These are phyloP conservation scores for Salvia sclarea DNA, from an alignment of 305 asterid species.

Conservation along the genomic window DNA sequence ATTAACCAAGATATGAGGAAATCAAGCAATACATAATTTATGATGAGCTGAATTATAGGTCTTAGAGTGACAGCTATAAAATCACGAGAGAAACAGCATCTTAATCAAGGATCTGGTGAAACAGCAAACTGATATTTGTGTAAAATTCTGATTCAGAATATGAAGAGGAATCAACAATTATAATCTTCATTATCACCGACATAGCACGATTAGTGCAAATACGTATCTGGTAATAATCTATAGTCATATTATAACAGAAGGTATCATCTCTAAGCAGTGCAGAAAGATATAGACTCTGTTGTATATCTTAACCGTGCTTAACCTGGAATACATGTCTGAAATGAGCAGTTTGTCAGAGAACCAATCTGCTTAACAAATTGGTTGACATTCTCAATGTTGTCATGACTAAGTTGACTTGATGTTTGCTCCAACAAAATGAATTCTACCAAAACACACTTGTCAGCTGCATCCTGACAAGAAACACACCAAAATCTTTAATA, in stretches of 20 bases:
- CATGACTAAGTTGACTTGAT: constrained; percentile 56
- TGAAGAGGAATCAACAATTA: neutral
- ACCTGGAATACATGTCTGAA: constrained; percentile 72
- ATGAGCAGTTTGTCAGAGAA: constrained; percentile 71
- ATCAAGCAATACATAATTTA: constrained; percentile 18
- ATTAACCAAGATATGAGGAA: neutral
- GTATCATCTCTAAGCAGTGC: constrained; percentile 26
- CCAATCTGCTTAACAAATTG: constrained; percentile 61
- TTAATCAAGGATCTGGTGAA: neutral
- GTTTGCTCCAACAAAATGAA: constrained; percentile 66
- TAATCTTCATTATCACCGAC: constrained; percentile 1
- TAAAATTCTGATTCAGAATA: neutral
- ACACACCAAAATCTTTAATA: constrained; percentile 29
- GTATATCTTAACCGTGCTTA: constrained; percentile 29
- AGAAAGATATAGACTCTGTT: constrained; percentile 11
- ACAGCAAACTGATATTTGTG: neutral
- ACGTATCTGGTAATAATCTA: neutral
- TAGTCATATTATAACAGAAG: constrained; percentile 8
- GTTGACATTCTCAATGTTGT: constrained; percentile 49
- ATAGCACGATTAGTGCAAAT: neutral
- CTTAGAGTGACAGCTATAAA: constrained; percentile 9
- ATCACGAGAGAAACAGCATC: constrained; percentile 2
- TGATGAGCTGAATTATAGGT: constrained; percentile 8
- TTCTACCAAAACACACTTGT: constrained; percentile 65
- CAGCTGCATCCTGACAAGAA: constrained; percentile 75